Conservation (phyloP, 2,329 filamentous ascomycete genomes). For the Daldinia sp. region DNA sequence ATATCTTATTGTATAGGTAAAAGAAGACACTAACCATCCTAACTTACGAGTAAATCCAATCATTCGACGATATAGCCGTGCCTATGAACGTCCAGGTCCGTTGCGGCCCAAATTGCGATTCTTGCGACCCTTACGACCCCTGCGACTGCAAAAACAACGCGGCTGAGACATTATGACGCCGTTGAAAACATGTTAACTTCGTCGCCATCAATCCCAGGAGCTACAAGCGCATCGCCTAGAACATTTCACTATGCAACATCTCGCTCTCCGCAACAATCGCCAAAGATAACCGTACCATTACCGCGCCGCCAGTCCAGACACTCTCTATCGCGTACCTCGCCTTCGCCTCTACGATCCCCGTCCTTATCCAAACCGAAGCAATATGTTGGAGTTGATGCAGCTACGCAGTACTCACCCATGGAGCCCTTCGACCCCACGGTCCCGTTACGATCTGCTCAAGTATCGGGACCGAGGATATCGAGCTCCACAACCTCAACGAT, state of each 20-base stretch:
- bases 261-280: conserved; percentile 58
- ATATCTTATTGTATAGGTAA: conserved; percentile 17
- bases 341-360: conserved; percentile 50
- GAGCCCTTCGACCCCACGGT: conserved; percentile 59
- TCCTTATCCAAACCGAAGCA: conserved; percentile 52
- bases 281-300: conserved; percentile 56
- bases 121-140: conserved; percentile 19
- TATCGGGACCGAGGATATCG: conserved; percentile 50
- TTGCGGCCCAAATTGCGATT: conserved; percentile 33
- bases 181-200: conserved; percentile 70
- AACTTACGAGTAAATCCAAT: conserved; percentile 21
- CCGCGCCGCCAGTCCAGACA: conserved; percentile 57
- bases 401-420: conserved; percentile 64
- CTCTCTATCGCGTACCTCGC: conserved; percentile 51
- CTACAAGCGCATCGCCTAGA: conserved; percentile 65
- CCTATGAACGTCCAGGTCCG: conserved; percentile 31
- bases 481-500: conserved; percentile 38
- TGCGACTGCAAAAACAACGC: conserved; percentile 26
- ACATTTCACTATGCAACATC: conserved; percentile 62
- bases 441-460: conserved; percentile 49
- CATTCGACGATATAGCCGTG: conserved; percentile 28
- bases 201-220: conserved; percentile 64
- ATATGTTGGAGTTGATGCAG: conserved; percentile 62
- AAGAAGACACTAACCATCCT: conserved; percentile 2
- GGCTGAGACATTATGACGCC: conserved; percentile 58